Percentiles rank a stretch among this genome's conserved stretches.
Conservation (phyloP, 805 yeast genomes). For the Candida sakaeoensis region DNA sequence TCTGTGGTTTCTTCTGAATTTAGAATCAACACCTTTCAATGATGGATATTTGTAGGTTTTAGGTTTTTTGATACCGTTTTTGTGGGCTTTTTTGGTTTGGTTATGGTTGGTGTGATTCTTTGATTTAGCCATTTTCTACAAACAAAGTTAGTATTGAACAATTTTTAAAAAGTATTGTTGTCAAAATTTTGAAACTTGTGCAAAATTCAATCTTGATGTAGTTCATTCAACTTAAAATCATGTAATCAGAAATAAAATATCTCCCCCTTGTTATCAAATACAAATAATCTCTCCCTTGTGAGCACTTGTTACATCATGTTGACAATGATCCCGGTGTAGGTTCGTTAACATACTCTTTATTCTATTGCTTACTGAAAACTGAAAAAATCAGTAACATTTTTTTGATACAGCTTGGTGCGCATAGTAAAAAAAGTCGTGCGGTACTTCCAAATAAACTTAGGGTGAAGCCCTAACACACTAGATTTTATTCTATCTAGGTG, state of each 20-base stretch:
- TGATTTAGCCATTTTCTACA: constrained; percentile 86
- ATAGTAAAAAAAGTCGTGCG: neutral
- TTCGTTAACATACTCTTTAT: constrained; percentile 3
- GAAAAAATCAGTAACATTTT: constrained; percentile 1
- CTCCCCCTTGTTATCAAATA: too few relatives aligned
- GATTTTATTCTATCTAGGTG: too few relatives aligned
- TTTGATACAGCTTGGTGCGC: constrained; percentile 4
- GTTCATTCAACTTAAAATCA: too few relatives aligned
- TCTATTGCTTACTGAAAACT: neutral
- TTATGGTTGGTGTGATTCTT: constrained; percentile 99
- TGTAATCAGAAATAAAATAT: too few relatives aligned
- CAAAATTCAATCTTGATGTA: too few relatives aligned
- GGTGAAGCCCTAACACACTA: constrained; percentile 7
- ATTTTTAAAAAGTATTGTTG: neutral
- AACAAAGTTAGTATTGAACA: constrained; percentile 2
- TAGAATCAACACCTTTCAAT: constrained; percentile 97
- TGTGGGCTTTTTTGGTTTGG: constrained; percentile 99
- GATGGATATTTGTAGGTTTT: constrained; percentile 97
- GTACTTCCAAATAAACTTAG: neutral
- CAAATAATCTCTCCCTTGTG: neutral
- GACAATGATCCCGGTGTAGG: neutral
- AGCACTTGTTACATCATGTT: neutral
- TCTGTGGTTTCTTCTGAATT: constrained; percentile 99
- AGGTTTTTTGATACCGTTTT: constrained; percentile 99
- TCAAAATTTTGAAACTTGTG: neutral